Evolutionary conservation across 148 eudicot genomes (phyloP), one percentile per base, ranked within the genome.

Genomic region (Cornus controversa): DNA sequence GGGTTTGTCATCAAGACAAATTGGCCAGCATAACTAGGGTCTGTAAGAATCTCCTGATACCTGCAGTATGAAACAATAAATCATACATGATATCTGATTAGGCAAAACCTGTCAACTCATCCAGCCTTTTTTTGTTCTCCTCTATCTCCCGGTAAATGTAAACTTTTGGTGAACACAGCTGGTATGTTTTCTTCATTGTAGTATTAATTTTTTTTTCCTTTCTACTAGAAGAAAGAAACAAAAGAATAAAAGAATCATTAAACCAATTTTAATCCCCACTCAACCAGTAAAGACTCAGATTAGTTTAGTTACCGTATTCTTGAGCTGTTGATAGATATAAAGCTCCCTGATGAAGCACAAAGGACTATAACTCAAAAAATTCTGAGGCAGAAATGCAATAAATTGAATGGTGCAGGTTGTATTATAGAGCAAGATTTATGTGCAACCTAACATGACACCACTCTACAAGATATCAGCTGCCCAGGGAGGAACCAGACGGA

Each of bases 1-100:
- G 99, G 99, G 77, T 89, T 89, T 58, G 99, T 96, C 99, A 96
- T 96, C 81, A 96, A 82, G 67, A 93, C 99, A 90, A 96, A 96
- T 79, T 96, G 99, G 75, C 99, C 99, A 65, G 99, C 99, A 78
- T 96, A 96, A 85, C 99, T 96, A 66, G 99, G 99, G 84, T 96
- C 99, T 25, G 99, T 96, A 77, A 96, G 83, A 86, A 93, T 96
- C 83, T 96, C 99, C 74, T 96, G 99, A 83, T 96, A 96, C 83
- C 99, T 93, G 87, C 64, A 84, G 40, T 9, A 67, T 45, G 31
- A 9, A 27, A 73, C 8, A 47, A 23, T 11, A 29, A 54, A 72
- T 18, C 69, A 77, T 29, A 60, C 50, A 40, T 28, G 50, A 29
- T 42, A 27, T 27, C 5, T 14, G 23, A 36, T 20, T 26, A 42